Evolutionary conservation across 1,284 basidiomycete species (phyloP).

Genomic region (Grifola frondosa): DNA sequence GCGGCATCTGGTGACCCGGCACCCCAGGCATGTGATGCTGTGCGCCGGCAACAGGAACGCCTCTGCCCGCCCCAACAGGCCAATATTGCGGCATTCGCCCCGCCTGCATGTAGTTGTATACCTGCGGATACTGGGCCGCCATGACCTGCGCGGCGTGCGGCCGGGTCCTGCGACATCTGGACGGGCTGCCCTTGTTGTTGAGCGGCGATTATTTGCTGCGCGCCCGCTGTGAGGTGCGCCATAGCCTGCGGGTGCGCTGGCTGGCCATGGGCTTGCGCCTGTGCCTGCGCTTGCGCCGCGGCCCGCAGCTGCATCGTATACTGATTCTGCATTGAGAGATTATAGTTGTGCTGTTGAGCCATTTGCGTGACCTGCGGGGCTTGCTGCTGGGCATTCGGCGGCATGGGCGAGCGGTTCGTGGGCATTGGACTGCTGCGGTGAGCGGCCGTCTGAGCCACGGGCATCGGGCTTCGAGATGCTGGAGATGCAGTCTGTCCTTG

Average conservation of each 20-base stretch:
- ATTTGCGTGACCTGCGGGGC: conserved; percentile 6
- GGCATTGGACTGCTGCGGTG: conserved; percentile 29
- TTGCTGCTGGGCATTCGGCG: conserved; percentile 15
- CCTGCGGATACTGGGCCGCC: conserved; percentile 32
- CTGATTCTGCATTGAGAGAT: conserved; percentile 18
- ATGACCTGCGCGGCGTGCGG: conserved; percentile 21
- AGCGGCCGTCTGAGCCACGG: conserved; percentile 7
- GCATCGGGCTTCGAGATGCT: conserved; percentile 15
- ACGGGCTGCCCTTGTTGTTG: conserved; percentile 15
- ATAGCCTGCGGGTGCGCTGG: conserved; percentile 21
- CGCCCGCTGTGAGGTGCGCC: conserved; percentile 16
- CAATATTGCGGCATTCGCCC: conserved; percentile 29
- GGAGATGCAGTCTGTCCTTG: conserved; percentile 13
- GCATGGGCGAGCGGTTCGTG: conserved; percentile 28
- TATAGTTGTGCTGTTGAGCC: conserved; percentile 10
- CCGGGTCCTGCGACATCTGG: conserved; percentile 26
- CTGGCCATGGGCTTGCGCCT: conserved; percentile 4
- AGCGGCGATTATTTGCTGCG: conserved; percentile 20
- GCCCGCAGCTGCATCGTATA: conserved; percentile 8
- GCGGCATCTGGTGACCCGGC: conserved; percentile 33
- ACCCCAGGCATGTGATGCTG: conserved; percentile 29
- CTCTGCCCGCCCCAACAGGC: conserved; percentile 28
- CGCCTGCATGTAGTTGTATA: conserved; percentile 20
- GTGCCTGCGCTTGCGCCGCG: conserved; percentile 13
- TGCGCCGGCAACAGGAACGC: conserved; percentile 26